phyloP scores from a whole-genome alignment of 176 grass and related monocot species.

The Musa schizocarpa region DNA sequence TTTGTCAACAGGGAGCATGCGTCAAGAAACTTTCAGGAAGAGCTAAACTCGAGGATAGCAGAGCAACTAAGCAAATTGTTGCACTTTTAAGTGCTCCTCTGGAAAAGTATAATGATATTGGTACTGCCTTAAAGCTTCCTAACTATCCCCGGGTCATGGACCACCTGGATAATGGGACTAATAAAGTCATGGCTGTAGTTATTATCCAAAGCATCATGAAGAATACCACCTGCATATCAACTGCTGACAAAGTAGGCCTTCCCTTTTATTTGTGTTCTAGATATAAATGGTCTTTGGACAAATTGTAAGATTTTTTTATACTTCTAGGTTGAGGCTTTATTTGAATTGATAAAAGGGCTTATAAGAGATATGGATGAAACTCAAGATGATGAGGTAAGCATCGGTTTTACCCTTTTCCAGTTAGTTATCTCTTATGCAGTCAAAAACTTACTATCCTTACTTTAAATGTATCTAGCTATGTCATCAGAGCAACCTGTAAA shows the following conservation, averaged over 20 bases:
- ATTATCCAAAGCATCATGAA: constrained; percentile 99
- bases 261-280: constrained; percentile 5
- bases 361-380: constrained; percentile 84
- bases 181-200: constrained; percentile 96
- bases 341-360: constrained; percentile 92
- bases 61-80: constrained; percentile 94
- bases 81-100: constrained; percentile 94
- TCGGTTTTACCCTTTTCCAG: constrained; percentile 7
- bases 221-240: constrained; percentile 82
- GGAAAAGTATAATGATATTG: constrained; percentile 96
- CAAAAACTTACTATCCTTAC: background rate
- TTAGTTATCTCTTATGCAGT: background rate
- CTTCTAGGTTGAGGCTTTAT: constrained; percentile 78
- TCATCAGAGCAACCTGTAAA: background rate
- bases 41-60: constrained; percentile 86
- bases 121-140: constrained; percentile 91
- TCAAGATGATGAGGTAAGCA: constrained; percentile 74
- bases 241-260: constrained; percentile 80
- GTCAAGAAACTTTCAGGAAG: constrained; percentile 98
- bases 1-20: constrained; percentile 69
- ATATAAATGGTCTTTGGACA: constrained; percentile 5
- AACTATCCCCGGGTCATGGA: constrained; percentile 99
- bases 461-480: background rate
- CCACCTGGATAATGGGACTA: constrained; percentile 91
- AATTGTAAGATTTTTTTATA: constrained; percentile 13